phyloP scores from a whole-genome alignment of 2,329 filamentous ascomycete genomes.

The Diaporthe destruens region DNA sequence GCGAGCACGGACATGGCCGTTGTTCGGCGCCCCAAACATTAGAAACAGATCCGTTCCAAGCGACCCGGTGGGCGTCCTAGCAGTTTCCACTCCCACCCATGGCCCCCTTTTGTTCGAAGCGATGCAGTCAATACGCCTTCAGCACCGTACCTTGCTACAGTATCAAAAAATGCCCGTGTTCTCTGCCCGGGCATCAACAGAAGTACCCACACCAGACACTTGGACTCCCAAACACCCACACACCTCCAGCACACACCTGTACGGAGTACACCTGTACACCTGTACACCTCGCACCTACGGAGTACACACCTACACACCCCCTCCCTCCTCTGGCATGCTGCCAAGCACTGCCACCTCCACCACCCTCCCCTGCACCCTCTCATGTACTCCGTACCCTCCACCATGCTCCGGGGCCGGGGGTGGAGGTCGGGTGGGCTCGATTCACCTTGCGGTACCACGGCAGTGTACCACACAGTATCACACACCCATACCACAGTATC shows the following conservation, averaged over 20 bases:
- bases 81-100: constrained; percentile 13
- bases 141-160: constrained; percentile 11
- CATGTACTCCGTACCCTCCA: constrained; percentile 32
- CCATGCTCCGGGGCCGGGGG: constrained; percentile 29
- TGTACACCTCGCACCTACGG: no score
- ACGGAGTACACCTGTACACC: neutral
- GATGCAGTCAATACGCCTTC: constrained; percentile 13
- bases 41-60: constrained; percentile 29
- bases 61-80: neutral
- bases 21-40: constrained; percentile 27
- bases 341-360: constrained; percentile 32
- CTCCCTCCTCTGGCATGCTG: constrained; percentile 1
- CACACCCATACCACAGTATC: constrained; percentile 2
- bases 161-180: constrained; percentile 13
- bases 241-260: no score
- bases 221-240: no score
- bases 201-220: constrained; percentile 9
- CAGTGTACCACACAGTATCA: constrained; percentile 3
- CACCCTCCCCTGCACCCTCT: constrained; percentile 1
- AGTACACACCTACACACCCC: constrained; percentile 3
- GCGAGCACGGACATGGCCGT: constrained; percentile 31
- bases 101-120: constrained; percentile 20
- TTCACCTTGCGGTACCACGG: constrained; percentile 7
- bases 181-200: constrained; percentile 33
- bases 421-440: constrained; percentile 30